These are phyloP conservation scores for Colletotrichum trifolii DNA, from an alignment of 2,329 filamentous ascomycete genomes.

Conservation along the genomic window DNA sequence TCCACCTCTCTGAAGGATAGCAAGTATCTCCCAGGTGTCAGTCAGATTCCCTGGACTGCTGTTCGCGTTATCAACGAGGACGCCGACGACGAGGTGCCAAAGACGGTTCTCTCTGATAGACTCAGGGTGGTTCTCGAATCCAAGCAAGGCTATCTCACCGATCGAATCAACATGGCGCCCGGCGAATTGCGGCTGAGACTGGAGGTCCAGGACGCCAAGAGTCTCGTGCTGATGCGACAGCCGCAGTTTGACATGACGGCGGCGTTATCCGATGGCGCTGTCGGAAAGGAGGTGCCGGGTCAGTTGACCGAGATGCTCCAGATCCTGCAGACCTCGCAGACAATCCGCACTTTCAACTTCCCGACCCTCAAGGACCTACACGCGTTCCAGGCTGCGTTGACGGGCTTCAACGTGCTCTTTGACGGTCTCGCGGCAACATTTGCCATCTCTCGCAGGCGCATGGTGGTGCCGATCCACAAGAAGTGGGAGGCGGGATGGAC, in stretches of 20 bases:
- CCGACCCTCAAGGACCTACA: constrained; percentile 77
- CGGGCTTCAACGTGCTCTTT: constrained; percentile 81
- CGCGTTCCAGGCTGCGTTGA: constrained; percentile 80
- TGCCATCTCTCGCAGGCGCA: constrained; percentile 83
- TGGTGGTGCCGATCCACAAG: constrained; percentile 94
- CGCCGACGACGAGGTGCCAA: constrained; percentile 70
- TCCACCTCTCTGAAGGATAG: constrained; percentile 62
- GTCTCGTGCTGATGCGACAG: constrained; percentile 75
- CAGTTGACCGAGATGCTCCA: constrained; percentile 74
- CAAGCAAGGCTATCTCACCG: constrained; percentile 80
- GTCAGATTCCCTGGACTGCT: constrained; percentile 71
- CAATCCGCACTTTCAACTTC: constrained; percentile 79
- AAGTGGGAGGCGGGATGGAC: constrained; percentile 89
- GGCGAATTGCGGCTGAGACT: constrained; percentile 78
- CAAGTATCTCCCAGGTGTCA: constrained; percentile 61
- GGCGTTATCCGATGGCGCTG: constrained; percentile 76
- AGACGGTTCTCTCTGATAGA: constrained; percentile 80
- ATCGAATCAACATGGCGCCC: constrained; percentile 83
- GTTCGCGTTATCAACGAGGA: constrained; percentile 79
- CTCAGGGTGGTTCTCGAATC: constrained; percentile 81
- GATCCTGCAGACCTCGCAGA: constrained; percentile 65
- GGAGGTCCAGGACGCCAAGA: constrained; percentile 69
- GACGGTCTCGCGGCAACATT: constrained; percentile 79
- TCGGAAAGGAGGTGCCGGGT: constrained; percentile 69
- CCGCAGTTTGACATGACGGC: constrained; percentile 82